Conservation (phyloP, 768 basidiomycete genomes). For the Multifurca ochricompacta region DNA sequence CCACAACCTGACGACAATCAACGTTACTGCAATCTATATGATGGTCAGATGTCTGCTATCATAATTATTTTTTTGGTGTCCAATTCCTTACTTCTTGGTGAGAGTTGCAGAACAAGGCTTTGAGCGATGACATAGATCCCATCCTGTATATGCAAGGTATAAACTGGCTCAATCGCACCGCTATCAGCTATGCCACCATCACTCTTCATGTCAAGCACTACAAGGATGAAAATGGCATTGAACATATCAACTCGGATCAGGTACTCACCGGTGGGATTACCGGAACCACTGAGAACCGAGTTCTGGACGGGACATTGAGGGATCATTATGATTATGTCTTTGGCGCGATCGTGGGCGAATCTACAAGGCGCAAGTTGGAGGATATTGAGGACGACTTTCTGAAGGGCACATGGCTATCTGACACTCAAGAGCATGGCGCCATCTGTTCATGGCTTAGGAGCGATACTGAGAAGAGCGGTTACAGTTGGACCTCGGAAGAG, state of each 20-base stretch:
- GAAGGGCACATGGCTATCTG: constrained; percentile 35
- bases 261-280: constrained; percentile 53
- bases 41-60: not conserved
- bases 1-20: not conserved
- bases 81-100: no score
- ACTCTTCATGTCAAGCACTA: constrained; percentile 55
- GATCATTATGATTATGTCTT: constrained; percentile 50
- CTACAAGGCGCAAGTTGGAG: constrained; percentile 25
- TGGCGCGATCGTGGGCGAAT: constrained; percentile 43
- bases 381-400: constrained; percentile 31
- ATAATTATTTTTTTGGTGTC: not conserved
- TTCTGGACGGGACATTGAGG: constrained; percentile 44
- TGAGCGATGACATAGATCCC: constrained; percentile 52
- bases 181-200: constrained; percentile 48
- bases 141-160: constrained; percentile 66
- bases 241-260: constrained; percentile 60
- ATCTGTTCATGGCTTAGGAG: constrained; percentile 39
- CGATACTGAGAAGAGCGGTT: constrained; percentile 52
- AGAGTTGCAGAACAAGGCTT: constrained; percentile 48
- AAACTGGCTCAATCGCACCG: constrained; percentile 58
- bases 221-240: constrained; percentile 48
- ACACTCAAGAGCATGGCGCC: constrained; percentile 30
- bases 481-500: constrained; percentile 56
- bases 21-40: not conserved
- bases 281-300: constrained; percentile 48